Conservation (phyloP, 108 stramenopile genomes). For the Nitzschia sp. region DNA sequence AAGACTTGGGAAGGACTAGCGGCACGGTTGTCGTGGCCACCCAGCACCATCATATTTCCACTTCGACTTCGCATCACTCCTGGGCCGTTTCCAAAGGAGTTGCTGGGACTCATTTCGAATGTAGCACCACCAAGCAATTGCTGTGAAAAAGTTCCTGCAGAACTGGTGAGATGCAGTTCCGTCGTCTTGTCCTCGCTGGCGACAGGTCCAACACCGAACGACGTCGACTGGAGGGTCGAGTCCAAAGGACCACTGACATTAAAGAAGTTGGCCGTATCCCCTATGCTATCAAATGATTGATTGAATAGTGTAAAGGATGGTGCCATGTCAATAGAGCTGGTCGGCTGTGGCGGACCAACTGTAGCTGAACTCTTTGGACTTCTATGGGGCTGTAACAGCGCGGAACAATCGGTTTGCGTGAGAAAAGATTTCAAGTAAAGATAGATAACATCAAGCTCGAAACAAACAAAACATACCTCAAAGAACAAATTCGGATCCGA, state of each 20-base stretch:
- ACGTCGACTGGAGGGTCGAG: slow-evolving; percentile 56
- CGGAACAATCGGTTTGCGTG: background rate
- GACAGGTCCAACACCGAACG: slow-evolving; percentile 49
- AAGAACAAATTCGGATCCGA: slow-evolving; percentile 22
- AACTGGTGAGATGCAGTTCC: slow-evolving; percentile 27
- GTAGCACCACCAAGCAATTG: slow-evolving; percentile 40
- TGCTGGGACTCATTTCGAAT: slow-evolving; percentile 55
- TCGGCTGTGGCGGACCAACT: slow-evolving; percentile 28
- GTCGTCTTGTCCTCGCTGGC: slow-evolving; percentile 36
- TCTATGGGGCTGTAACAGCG: slow-evolving; percentile 45
- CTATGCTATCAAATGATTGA: slow-evolving; percentile 78
- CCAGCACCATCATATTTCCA: slow-evolving; percentile 39
- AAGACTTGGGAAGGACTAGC: slow-evolving; percentile 52
- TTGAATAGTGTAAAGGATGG: slow-evolving; percentile 81
- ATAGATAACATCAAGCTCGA: no score
- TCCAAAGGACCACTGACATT: slow-evolving; percentile 55
- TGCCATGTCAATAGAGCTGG: slow-evolving; percentile 59
- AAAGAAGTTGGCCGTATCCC: slow-evolving; percentile 58
- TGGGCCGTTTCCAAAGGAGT: slow-evolving; percentile 55
- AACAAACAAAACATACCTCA: slow-evolving; percentile 16
- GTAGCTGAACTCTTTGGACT: slow-evolving; percentile 48
- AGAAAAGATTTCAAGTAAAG: background rate
- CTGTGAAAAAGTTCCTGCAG: slow-evolving; percentile 28
- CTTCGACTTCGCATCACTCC: slow-evolving; percentile 10
- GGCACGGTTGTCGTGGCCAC: slow-evolving; percentile 29